A percentile compares a stretch with the other conserved stretches of the same genome.
These are phyloP conservation scores for Dryas integrifolia DNA, from an alignment of 331 rosid genomes.

Conservation along the genomic window DNA sequence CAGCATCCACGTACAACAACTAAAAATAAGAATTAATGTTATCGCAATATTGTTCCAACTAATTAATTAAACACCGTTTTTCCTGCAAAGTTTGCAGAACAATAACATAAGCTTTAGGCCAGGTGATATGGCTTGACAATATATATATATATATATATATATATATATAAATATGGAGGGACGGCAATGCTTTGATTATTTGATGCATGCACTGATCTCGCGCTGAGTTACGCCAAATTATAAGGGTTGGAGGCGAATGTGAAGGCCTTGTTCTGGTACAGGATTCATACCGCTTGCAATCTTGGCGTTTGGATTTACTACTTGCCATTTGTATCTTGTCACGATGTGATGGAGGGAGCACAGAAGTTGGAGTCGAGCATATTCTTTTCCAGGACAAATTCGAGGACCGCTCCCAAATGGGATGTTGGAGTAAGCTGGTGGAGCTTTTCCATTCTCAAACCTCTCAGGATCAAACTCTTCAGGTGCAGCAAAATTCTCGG, in stretches of 20 bases:
- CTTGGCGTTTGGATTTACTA: slow-evolving; percentile 3
- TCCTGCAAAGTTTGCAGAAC: no score
- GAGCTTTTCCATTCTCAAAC: neutral
- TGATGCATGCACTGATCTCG: no score
- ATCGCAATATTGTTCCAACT: no score
- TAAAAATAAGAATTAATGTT: no score
- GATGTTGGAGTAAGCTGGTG: slow-evolving; percentile 11
- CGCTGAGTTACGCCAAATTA: no score
- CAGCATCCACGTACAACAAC: no score
- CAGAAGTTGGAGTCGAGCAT: slow-evolving; percentile 18
- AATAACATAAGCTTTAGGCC: no score
- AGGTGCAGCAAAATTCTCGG: slow-evolving; percentile 1
- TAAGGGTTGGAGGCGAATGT: slow-evolving; percentile 33
- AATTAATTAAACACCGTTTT: no score
- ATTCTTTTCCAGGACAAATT: slow-evolving; percentile 26
- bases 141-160: no score
- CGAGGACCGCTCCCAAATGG: slow-evolving; percentile 27
- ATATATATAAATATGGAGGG: no score
- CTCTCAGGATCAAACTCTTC: slow-evolving; percentile 25
- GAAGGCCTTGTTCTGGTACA: neutral
- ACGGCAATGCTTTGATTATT: no score
- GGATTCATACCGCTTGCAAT: slow-evolving; percentile 1
- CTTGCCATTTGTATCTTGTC: slow-evolving; percentile 2
- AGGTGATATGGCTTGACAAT: no score
- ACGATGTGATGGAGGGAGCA: neutral